phyloP scores from a whole-genome alignment of 2,329 filamentous ascomycete genomes.

The Fusarium globosum region DNA sequence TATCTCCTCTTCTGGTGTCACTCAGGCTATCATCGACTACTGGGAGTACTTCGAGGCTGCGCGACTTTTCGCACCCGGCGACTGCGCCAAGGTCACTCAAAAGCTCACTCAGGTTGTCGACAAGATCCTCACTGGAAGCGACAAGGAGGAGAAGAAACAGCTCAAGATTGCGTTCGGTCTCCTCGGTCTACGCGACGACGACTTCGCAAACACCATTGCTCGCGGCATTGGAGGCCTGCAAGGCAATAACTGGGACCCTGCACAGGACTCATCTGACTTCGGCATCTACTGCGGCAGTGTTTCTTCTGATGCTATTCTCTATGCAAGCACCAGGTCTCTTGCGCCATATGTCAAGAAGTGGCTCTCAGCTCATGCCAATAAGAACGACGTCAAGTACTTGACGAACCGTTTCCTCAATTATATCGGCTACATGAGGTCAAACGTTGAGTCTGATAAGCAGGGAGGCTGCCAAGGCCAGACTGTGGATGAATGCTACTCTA shows the following conservation, averaged over 20 bases:
- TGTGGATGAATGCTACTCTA: constrained; percentile 48
- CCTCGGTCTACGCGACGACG: constrained; percentile 56
- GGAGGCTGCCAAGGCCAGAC: constrained; percentile 41
- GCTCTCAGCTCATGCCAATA: constrained; percentile 56
- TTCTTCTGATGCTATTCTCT: constrained; percentile 55
- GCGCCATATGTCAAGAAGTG: constrained; percentile 52
- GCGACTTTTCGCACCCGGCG: constrained; percentile 60
- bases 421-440: constrained; percentile 56
- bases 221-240: constrained; percentile 59
- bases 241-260: constrained; percentile 65
- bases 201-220: constrained; percentile 60
- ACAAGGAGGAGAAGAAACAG: constrained; percentile 55
- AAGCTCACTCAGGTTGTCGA: constrained; percentile 64
- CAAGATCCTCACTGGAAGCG: constrained; percentile 58
- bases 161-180: constrained; percentile 63
- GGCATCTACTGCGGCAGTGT: constrained; percentile 61
- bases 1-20: constrained; percentile 84
- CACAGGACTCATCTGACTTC: constrained; percentile 54
- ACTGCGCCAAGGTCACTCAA: constrained; percentile 74
- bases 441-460: constrained; percentile 44
- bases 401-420: constrained; percentile 62
- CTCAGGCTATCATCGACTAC: constrained; percentile 80
- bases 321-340: constrained; percentile 54
- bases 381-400: constrained; percentile 51
- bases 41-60: constrained; percentile 71